Evolutionary conservation across 345 rosid species (phyloP).

Genomic region (Physaria fendleri): DNA sequence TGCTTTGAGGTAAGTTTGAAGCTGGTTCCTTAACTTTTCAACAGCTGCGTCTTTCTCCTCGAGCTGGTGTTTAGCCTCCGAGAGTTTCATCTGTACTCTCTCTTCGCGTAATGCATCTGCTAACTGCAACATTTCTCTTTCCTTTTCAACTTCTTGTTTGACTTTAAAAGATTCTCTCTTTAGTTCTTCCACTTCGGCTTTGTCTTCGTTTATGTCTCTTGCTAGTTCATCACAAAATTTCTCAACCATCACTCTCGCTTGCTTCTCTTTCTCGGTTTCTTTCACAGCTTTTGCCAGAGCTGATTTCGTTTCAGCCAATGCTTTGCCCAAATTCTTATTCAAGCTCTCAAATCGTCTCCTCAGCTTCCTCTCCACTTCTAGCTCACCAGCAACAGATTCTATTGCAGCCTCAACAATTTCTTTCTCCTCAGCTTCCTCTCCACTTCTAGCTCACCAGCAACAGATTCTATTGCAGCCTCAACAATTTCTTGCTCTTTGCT

Average conservation of each 20-base stretch:
- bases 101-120: constrained; percentile 66
- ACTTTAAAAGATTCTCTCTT: constrained; percentile 58
- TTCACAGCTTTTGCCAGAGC: constrained; percentile 62
- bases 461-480: constrained; percentile 87
- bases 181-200: constrained; percentile 57
- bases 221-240: constrained; percentile 83
- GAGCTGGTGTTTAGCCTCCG: constrained; percentile 69
- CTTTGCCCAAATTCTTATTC: constrained; percentile 90
- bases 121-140: constrained; percentile 73
- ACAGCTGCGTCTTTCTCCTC: constrained; percentile 82
- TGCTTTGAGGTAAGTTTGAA: constrained; percentile 66
- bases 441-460: constrained; percentile 83
- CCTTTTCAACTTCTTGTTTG: constrained; percentile 71
- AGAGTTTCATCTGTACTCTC: constrained; percentile 68
- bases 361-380: too few species aligned
- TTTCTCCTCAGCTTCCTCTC: constrained; percentile 83
- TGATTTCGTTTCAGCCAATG: constrained; percentile 66
- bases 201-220: constrained; percentile 51
- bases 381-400: too few species aligned
- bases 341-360: constrained; percentile 76
- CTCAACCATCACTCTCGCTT: constrained; percentile 66
- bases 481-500: constrained; percentile 79
- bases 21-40: constrained; percentile 76
- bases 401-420: too few species aligned
- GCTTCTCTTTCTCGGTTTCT: constrained; percentile 84